These are phyloP conservation scores for Gymnopilus junonius DNA, from an alignment of 768 basidiomycete species.

Conservation along the genomic window DNA sequence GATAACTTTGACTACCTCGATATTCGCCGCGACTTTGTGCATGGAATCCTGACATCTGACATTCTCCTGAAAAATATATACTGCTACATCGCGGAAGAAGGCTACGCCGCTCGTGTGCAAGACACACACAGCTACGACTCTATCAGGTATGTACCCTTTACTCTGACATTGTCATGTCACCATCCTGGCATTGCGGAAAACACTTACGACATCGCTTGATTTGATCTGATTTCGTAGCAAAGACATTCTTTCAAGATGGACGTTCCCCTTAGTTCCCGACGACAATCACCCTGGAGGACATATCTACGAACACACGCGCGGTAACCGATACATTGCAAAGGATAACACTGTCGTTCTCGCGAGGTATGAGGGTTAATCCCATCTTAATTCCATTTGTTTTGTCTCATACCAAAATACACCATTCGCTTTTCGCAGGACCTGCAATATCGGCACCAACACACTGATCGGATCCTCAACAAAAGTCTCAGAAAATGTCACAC, in stretches of 20 bases:
- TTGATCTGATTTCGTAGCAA: constrained; percentile 55
- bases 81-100: constrained; percentile 85
- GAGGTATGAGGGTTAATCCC: constrained; percentile 57
- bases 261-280: constrained; percentile 95
- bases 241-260: constrained; percentile 92
- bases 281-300: constrained; percentile 87
- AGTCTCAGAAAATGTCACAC: constrained; percentile 66
- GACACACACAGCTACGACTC: constrained; percentile 93
- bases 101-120: constrained; percentile 91
- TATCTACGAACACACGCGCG: constrained; percentile 83
- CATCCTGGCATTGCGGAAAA: neutral
- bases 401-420: neutral
- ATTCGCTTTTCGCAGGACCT: constrained; percentile 55
- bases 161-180: neutral
- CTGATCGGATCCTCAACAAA: constrained; percentile 83
- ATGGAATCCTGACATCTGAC: constrained; percentile 93
- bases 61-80: constrained; percentile 93
- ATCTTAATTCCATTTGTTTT: constrained; percentile 3
- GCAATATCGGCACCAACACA: constrained; percentile 78
- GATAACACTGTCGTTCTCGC: constrained; percentile 80
- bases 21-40: constrained; percentile 90
- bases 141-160: constrained; percentile 60
- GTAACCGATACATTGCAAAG: constrained; percentile 88
- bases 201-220: neutral
- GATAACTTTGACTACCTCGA: constrained; percentile 99